phyloP scores from a whole-genome alignment of 2,329 filamentous ascomycete genomes.

The Cylindrodendrum hubeiense region DNA sequence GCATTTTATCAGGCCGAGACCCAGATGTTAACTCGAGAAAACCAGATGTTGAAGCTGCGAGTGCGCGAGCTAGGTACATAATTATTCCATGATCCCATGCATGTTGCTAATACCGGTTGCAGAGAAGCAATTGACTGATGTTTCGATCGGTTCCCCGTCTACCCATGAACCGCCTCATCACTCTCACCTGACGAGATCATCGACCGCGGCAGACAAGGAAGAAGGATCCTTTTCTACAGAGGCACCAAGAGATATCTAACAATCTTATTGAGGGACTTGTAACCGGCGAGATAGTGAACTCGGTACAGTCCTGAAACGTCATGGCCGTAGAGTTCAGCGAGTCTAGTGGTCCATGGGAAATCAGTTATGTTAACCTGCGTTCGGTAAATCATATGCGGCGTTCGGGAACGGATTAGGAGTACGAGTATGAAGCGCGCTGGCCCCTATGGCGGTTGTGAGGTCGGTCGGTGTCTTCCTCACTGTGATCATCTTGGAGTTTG shows the following conservation, averaged over 20 bases:
- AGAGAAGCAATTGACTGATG: slow-evolving; percentile 66
- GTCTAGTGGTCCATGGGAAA: slow-evolving; percentile 5
- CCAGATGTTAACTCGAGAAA: slow-evolving; percentile 81
- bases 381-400: slow-evolving; percentile 28
- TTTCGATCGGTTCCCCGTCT: slow-evolving; percentile 45
- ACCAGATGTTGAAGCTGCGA: slow-evolving; percentile 83
- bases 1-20: slow-evolving; percentile 88
- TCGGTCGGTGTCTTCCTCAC: neutral
- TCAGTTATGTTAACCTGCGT: neutral
- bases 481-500: neutral
- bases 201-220: slow-evolving; percentile 58
- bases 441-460: neutral
- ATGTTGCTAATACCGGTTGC: too few species aligned
- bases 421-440: neutral
- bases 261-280: neutral
- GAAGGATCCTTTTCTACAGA: slow-evolving; percentile 31
- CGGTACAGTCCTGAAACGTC: slow-evolving; percentile 10
- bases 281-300: neutral
- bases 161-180: slow-evolving; percentile 61
- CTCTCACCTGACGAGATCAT: slow-evolving; percentile 62
- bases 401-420: slow-evolving; percentile 5
- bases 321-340: slow-evolving; percentile 32
- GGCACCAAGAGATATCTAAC: slow-evolving; percentile 32
- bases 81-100: too few species aligned
- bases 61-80: slow-evolving; percentile 82